Evolutionary conservation across 2,329 filamentous ascomycete genomes (phyloP), one percentile per base, ranked within the genome.

Genomic region (Ophiostoma sp.): DNA sequence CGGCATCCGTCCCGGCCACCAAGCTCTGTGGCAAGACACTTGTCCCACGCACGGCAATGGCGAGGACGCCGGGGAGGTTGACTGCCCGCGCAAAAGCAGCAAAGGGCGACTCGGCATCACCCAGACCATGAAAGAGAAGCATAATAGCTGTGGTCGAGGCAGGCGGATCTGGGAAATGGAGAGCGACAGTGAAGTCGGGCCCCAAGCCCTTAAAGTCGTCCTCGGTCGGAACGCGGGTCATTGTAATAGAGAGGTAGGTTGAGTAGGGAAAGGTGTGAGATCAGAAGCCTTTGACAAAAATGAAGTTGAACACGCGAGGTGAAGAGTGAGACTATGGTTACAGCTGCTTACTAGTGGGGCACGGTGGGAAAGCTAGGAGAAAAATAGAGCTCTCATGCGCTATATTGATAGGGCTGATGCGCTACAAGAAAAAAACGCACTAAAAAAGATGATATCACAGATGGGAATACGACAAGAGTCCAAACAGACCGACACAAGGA

Each of bases 91-190:
- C 93, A 75, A 97, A 92, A 61, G 83, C 83, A 74, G 88, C 87
- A 80, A 96, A 97, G 48, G 92, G 86, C 2, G 80, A 78, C 74
- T 93, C 88, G 45, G 87, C 89, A 82, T 97, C 94, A 75, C 94
- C 94, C 15, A 97, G 88, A 76, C 94, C 94, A 81, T 97, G 94
- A 73, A 97, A 89, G 70, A 97, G 88, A 79, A 97, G 83, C 75
- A 97, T 89, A 77, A 97, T 86, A 77, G 95, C 91, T 59, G 90
- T 92, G 11, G 91, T 89, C 15, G 87, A 87, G 75, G 92, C 88
- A 50, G 87, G 83, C 28, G 87, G 85, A 36, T 83, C 80, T 57
- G 87, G 86, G 79, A 84, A 86, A 77, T 86, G 83, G 63, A 87
- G 80, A 69, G 84, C 82, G 74, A 85, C 78, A 15, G 82, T 82